A percentile compares a stretch with the other conserved stretches of the same genome.
Evolutionary conservation across 1,139 yeast species (phyloP).

Genomic region (Saccharomycopsis crataegensis): DNA sequence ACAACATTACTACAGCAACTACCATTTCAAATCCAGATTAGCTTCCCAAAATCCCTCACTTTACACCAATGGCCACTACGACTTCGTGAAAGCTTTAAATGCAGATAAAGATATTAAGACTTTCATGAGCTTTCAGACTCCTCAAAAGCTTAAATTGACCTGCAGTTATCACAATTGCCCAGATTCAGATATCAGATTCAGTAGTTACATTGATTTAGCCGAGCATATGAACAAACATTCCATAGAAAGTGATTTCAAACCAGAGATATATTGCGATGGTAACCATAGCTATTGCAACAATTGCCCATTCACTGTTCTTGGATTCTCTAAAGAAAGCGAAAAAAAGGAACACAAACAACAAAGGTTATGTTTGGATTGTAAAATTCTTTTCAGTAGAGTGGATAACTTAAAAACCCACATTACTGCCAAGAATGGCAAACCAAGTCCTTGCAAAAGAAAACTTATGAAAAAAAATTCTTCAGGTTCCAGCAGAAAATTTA

Average conservation of each 20-base stretch:
- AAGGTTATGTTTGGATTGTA: slow-evolving; percentile 66
- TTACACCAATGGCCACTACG: not conserved
- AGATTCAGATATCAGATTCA: not conserved
- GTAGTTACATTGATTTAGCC: slow-evolving; percentile 12
- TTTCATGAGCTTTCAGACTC: slow-evolving; percentile 14
- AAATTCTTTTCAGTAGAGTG: slow-evolving; percentile 70
- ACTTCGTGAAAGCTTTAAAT: slow-evolving; percentile 8
- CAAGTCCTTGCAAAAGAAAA: slow-evolving; percentile 15
- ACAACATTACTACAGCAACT: too few species aligned
- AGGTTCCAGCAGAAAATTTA: not conserved
- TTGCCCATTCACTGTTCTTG: slow-evolving; percentile 19
- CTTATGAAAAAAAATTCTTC: not conserved
- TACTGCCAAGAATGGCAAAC: slow-evolving; percentile 9
- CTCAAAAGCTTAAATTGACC: slow-evolving; percentile 14
- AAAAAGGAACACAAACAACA: slow-evolving; percentile 16
- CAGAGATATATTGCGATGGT: slow-evolving; percentile 14
- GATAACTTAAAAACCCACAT: slow-evolving; percentile 58
- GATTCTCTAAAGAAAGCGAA: slow-evolving; percentile 14
- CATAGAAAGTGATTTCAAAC: slow-evolving; percentile 4
- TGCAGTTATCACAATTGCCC: slow-evolving; percentile 13
- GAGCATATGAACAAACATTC: slow-evolving; percentile 17
- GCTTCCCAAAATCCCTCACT: too few species aligned
- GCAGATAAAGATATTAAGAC: slow-evolving; percentile 1
- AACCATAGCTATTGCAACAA: slow-evolving; percentile 7
- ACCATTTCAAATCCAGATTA: too few species aligned